These are phyloP conservation scores for Oidiodendron maius DNA, from an alignment of 495 filamentous ascomycete genomes.

Conservation along the genomic window DNA sequence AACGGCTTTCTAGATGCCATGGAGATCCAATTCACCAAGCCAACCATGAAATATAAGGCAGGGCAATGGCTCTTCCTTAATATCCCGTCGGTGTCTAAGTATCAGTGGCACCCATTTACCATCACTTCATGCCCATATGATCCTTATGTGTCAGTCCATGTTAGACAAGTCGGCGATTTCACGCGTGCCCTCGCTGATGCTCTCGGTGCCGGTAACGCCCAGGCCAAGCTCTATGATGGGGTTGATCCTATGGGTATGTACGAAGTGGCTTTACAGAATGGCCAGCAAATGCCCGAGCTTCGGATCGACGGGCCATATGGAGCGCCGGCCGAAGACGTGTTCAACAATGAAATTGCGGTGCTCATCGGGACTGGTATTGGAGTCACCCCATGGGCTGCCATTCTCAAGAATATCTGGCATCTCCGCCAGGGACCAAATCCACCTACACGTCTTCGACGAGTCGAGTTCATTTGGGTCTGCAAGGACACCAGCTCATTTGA, in stretches of 20 bases:
- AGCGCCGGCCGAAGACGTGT: slow-evolving; percentile 93
- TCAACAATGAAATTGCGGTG: slow-evolving; percentile 97
- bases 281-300: slow-evolving; percentile 79
- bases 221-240: slow-evolving; percentile 77
- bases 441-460: slow-evolving; percentile 79
- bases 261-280: slow-evolving; percentile 92
- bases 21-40: slow-evolving; percentile 95
- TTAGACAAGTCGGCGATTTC: slow-evolving; percentile 96
- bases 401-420: slow-evolving; percentile 99
- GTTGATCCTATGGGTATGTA: slow-evolving; percentile 96
- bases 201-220: slow-evolving; percentile 82
- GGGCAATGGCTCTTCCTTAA: slow-evolving; percentile 98
- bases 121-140: slow-evolving; percentile 98
- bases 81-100: slow-evolving; percentile 75
- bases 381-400: slow-evolving; percentile 95
- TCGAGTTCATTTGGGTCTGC: slow-evolving; percentile 99
- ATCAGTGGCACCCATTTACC: slow-evolving; percentile 99
- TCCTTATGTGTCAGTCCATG: slow-evolving; percentile 86
- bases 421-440: slow-evolving; percentile 79
- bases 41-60: slow-evolving; percentile 95
- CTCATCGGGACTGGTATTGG: slow-evolving; percentile 97
- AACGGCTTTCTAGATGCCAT: slow-evolving; percentile 68
- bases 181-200: slow-evolving; percentile 82
- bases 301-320: slow-evolving; percentile 96
- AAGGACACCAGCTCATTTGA: slow-evolving; percentile 94